Conservation (phyloP, 2,329 filamentous ascomycete species). For the Leptodontidium sp. region DNA sequence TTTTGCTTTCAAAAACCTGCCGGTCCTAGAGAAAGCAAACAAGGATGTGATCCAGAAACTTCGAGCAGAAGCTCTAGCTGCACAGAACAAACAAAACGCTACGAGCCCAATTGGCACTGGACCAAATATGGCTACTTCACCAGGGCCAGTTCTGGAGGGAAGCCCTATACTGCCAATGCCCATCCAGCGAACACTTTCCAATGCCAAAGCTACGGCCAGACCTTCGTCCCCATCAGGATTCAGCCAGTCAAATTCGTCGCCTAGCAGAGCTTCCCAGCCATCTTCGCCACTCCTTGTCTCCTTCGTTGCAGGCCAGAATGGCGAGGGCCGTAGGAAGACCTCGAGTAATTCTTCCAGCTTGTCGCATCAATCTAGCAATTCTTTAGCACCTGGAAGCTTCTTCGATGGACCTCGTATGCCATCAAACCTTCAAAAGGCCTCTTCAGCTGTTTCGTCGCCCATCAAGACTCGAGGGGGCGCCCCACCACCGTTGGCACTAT, state of each 20-base stretch:
- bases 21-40: constrained; percentile 96
- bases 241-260: constrained; percentile 84
- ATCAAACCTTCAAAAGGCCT: constrained; percentile 66
- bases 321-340: constrained; percentile 84
- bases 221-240: constrained; percentile 86
- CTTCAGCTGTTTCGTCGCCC: constrained; percentile 60
- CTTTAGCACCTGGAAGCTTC: constrained; percentile 74
- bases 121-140: constrained; percentile 54
- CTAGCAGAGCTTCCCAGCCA: constrained; percentile 82
- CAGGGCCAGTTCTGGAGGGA: constrained; percentile 78
- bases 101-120: constrained; percentile 36
- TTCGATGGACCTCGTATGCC: constrained; percentile 75
- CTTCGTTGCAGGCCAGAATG: constrained; percentile 85
- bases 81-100: constrained; percentile 58
- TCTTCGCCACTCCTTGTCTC: constrained; percentile 95
- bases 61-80: constrained; percentile 84
- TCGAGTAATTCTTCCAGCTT: constrained; percentile 88
- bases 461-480: constrained; percentile 60
- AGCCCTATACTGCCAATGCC: constrained; percentile 84
- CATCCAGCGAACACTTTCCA: constrained; percentile 82
- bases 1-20: constrained; percentile 97
- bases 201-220: constrained; percentile 78
- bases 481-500: constrained; percentile 59
- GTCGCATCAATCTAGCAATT: constrained; percentile 77
- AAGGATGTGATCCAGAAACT: constrained; percentile 98